Conservation (phyloP, 495 filamentous ascomycete genomes). For the Copromyces sp. region DNA sequence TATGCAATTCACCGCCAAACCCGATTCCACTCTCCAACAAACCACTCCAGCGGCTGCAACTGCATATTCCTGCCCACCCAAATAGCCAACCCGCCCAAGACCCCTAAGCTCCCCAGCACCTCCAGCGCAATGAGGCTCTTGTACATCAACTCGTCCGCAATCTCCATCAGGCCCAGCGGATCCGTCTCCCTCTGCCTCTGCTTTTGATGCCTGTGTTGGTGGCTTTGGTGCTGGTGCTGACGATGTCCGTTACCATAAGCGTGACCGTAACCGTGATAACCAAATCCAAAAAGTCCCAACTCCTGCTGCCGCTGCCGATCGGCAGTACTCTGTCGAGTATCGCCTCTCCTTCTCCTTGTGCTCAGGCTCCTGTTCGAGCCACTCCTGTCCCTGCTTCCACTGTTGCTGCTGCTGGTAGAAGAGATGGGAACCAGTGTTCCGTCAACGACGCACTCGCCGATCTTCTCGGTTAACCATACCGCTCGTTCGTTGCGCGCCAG, state of each 20-base stretch:
- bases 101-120: slow-evolving; percentile 63
- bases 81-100: slow-evolving; percentile 63
- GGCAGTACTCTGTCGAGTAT: background rate
- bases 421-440: slow-evolving; percentile 48
- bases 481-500: slow-evolving; percentile 64
- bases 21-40: slow-evolving; percentile 21
- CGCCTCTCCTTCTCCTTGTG: background rate
- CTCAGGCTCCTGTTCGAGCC: background rate
- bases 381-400: background rate
- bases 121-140: slow-evolving; percentile 63
- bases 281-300: background rate
- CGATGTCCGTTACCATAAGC: background rate
- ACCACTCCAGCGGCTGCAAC: slow-evolving; percentile 14
- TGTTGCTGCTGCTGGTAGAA: slow-evolving; percentile 4
- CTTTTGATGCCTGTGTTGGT: slow-evolving; percentile 8
- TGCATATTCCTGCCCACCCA: slow-evolving; percentile 39
- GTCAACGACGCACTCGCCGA: slow-evolving; percentile 65
- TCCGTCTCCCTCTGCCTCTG: slow-evolving; percentile 44
- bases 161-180: slow-evolving; percentile 64
- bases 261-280: background rate
- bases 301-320: slow-evolving; percentile 4
- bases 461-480: slow-evolving; percentile 65
- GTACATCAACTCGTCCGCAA: slow-evolving; percentile 55
- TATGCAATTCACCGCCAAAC: slow-evolving; percentile 12
- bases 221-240: background rate